Conservation (phyloP, 2,329 filamentous ascomycete genomes). For the Aspergillus sp. region DNA sequence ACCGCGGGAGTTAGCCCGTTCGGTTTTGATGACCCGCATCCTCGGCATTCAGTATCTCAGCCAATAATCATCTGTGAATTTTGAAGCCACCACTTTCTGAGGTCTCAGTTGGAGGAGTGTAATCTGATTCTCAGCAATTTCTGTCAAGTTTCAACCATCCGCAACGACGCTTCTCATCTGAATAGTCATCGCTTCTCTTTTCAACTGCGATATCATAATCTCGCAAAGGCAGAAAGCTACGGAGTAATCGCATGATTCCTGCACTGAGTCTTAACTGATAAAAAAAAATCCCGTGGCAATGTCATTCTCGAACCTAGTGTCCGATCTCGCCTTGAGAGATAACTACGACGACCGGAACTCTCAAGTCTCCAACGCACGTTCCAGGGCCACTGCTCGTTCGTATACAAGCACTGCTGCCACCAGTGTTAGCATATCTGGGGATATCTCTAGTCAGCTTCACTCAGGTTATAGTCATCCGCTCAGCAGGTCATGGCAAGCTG, state of each 20-base stretch:
- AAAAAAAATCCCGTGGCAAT: slow-evolving; percentile 31
- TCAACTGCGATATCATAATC: background rate
- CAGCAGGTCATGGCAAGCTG: slow-evolving; percentile 79
- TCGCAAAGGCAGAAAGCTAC: background rate
- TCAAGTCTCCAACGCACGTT: slow-evolving; percentile 46
- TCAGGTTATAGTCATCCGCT: slow-evolving; percentile 82
- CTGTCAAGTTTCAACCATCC: background rate
- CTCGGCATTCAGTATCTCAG: background rate
- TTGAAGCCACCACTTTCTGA: background rate
- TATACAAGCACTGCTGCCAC: slow-evolving; percentile 54
- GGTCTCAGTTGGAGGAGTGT: background rate
- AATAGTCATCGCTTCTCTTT: background rate
- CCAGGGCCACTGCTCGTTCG: slow-evolving; percentile 46
- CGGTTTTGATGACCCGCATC: no score
- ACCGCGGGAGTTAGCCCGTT: no score
- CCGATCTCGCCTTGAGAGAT: slow-evolving; percentile 54
- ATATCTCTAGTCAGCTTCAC: slow-evolving; percentile 83
- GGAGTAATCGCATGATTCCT: background rate
- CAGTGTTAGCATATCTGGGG: slow-evolving; percentile 59
- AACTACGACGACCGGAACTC: slow-evolving; percentile 49
- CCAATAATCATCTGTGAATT: background rate
- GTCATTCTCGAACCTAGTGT: slow-evolving; percentile 57
- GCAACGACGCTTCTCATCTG: background rate
- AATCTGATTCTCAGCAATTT: background rate
- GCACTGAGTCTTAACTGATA: background rate